Evolutionary conservation across 2,329 filamentous ascomycete species (phyloP), one percentile per base, ranked within the genome.

Genomic region (Triangularia setosa): DNA sequence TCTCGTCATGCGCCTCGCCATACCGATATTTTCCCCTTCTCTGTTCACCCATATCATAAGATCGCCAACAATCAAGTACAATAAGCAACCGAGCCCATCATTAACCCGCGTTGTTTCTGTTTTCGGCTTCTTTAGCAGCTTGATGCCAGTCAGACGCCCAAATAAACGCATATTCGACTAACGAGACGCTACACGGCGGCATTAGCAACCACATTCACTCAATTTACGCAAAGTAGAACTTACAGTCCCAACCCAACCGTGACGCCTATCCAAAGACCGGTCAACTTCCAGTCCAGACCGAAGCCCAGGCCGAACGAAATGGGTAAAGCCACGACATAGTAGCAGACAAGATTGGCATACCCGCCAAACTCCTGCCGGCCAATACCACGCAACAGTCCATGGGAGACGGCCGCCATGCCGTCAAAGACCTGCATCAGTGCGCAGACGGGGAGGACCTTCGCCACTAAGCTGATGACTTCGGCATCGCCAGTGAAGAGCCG

Each of bases 341-440:
- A 97, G 23, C 89, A 89, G 58, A 92, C 86, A 2, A 98, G 78
- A 72, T 95, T 96, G 7, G 93, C 88, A 71, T 94, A 97, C 0
- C 94, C 93, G 12, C 94, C 94, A 63, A 98, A 88, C 68, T 92
- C 88, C 76, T 98, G 94, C 64, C 91, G 87, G 2, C 95, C 95
- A 16, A 98, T 85, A 12, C 94, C 94, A 52, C 95, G 85, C 27
- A 98, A 83, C 44, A 97, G 83, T 27, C 93, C 94, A 72, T 95
- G 93, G 64, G 91, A 92, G 44, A 89, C 89, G 2, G 90, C 86
- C 0, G 91, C 87, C 18, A 96, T 75, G 1, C 90, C 88, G 75
- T 99, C 94, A 71, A 96, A 93, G 24, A 97, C 83, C 75, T 98
- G 93, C 82, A 97, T 96, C 1, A 92, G 84, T 0, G 93, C 93